These are phyloP conservation scores for Curvularia sp. DNA, from an alignment of 2,329 filamentous ascomycete species.

Conservation along the genomic window DNA sequence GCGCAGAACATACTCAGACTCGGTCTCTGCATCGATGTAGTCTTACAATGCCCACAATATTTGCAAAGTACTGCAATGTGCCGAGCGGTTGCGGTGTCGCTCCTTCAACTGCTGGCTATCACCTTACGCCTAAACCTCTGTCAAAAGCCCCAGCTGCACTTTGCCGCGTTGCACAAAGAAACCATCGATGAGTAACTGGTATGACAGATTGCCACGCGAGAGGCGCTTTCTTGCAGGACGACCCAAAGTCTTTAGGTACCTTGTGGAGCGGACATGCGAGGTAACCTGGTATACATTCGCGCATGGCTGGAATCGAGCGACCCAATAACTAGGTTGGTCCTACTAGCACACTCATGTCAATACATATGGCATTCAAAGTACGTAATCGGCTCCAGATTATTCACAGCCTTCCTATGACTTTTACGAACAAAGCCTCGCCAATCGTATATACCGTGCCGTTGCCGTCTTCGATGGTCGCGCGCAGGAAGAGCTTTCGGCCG, in stretches of 20 bases:
- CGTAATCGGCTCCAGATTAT: not conserved
- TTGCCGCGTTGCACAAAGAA: not conserved
- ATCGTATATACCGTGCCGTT: constrained; percentile 58
- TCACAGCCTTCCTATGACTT: constrained; percentile 38
- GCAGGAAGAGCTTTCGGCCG: constrained; percentile 63
- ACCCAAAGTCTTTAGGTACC: not conserved
- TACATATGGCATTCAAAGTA: not conserved
- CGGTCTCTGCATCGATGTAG: not conserved
- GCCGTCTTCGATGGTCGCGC: constrained; percentile 59
- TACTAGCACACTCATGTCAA: constrained; percentile 1
- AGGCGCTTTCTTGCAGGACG: not conserved
- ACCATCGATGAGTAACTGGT: not conserved
- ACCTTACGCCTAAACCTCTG: not conserved
- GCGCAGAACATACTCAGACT: not conserved
- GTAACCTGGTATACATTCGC: constrained; percentile 1
- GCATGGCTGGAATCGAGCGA: not conserved
- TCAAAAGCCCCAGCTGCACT: not conserved
- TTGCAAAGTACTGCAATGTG: not conserved
- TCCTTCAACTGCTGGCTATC: not conserved
- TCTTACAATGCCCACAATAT: not conserved
- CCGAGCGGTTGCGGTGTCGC: not conserved
- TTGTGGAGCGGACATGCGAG: not conserved
- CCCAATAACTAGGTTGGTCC: not conserved
- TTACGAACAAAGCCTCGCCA: constrained; percentile 63
- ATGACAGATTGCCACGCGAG: constrained; percentile 14